These are phyloP conservation scores for Silene latifolia DNA, from an alignment of 148 eudicot species.

Conservation along the genomic window DNA sequence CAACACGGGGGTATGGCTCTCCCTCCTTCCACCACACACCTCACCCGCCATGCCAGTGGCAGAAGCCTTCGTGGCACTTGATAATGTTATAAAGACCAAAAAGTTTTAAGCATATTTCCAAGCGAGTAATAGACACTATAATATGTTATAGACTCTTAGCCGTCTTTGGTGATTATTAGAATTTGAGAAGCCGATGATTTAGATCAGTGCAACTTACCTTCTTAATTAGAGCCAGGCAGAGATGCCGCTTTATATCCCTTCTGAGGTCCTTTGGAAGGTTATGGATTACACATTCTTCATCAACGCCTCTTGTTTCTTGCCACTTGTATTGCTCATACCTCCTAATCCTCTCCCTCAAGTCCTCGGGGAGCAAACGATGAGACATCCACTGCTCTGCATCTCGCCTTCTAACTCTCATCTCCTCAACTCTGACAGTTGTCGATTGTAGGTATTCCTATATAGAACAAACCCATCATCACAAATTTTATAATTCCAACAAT, in stretches of 20 bases:
- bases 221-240: conserved; percentile 53
- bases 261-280: conserved; percentile 71
- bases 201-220: conserved; percentile 36
- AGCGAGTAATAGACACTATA: background rate
- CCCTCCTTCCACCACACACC: background rate
- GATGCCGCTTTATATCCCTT: conserved; percentile 73
- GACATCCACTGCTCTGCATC: conserved; percentile 83
- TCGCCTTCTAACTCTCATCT: conserved; percentile 63
- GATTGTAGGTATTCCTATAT: conserved; percentile 62
- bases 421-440: conserved; percentile 57
- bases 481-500: background rate
- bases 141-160: background rate
- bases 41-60: background rate
- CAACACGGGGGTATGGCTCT: background rate
- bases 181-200: background rate
- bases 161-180: background rate
- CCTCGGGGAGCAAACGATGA: conserved; percentile 65
- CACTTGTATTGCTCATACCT: conserved; percentile 64
- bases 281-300: conserved; percentile 50
- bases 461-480: conserved; percentile 3
- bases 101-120: background rate
- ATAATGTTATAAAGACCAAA: background rate
- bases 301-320: conserved; percentile 74
- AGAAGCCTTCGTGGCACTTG: background rate
- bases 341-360: conserved; percentile 48